A percentile compares a stretch with the other conserved stretches of the same genome.
phyloP scores from a whole-genome alignment of 768 basidiomycete species.

The Flagelloscypha sp. region DNA sequence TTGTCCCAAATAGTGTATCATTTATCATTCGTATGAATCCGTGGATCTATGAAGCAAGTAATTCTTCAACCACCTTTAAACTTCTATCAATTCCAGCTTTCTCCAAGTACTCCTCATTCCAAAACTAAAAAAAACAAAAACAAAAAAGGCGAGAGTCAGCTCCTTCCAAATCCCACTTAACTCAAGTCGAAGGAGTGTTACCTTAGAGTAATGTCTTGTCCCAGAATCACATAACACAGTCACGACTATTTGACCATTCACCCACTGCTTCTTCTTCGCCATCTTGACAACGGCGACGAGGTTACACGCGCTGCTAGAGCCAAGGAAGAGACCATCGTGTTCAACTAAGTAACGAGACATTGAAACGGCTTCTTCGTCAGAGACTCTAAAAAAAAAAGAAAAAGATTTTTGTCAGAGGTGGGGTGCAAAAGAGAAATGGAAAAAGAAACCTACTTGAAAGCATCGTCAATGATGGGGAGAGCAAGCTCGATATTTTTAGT shows the following conservation, averaged over 20 bases:
- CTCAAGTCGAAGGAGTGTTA: too few species aligned
- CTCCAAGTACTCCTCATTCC: slow-evolving; percentile 48
- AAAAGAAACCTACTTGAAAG: slow-evolving; percentile 53
- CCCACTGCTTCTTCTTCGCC: slow-evolving; percentile 61
- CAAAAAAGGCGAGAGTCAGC: too few species aligned
- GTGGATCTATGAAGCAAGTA: slow-evolving; percentile 21
- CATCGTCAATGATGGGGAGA: slow-evolving; percentile 79
- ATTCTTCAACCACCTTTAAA: slow-evolving; percentile 32
- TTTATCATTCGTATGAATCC: too few species aligned
- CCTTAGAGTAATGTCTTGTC: slow-evolving; percentile 87
- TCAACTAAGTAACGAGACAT: slow-evolving; percentile 93
- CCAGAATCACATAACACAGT: slow-evolving; percentile 96
- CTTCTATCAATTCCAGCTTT: slow-evolving; percentile 38
- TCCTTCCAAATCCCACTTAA: too few species aligned
- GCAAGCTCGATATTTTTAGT: slow-evolving; percentile 88
- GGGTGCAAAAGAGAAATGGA: background rate
- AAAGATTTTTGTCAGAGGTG: slow-evolving; percentile 1
- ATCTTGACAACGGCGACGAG: slow-evolving; percentile 86
- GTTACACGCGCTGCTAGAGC: slow-evolving; percentile 95
- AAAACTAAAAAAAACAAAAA: slow-evolving; percentile 37
- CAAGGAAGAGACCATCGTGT: slow-evolving; percentile 88
- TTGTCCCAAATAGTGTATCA: too few species aligned
- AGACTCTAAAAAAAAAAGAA: slow-evolving; percentile 51
- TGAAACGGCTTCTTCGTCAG: slow-evolving; percentile 88
- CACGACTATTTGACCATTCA: slow-evolving; percentile 62